Evolutionary conservation across 129 eudicot species (phyloP), one percentile per base, ranked within the genome.

Genomic region (Glebionis coronaria): DNA sequence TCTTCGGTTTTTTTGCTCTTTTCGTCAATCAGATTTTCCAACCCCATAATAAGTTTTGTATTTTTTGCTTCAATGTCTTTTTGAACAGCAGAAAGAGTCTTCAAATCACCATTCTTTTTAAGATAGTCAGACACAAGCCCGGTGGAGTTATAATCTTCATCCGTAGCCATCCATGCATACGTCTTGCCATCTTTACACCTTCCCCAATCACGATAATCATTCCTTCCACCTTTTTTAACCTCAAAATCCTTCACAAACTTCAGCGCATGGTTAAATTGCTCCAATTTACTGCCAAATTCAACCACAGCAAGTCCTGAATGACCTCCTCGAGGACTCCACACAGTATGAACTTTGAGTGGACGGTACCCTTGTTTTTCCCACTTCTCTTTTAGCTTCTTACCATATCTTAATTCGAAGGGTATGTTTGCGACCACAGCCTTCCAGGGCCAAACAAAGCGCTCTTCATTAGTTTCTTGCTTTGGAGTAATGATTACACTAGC

Each of bases 381-480:
- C 53, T 83, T 82, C 7, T 79, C 90, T 77, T 57, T 85, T 53
- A 85, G 44, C 25, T 74, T 85, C 52, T 73, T 73, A 53, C 82
- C 88, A 60, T 75, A 51, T 51, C 72, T 51, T 12, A 5, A 65
- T 58, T 61, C 62, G 56, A 72, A 65, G 11, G 87, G 88, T 46
- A 89, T 70, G 71, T 89, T 89, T 27, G 87, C 93, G 20, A 89
- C 79, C 19, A 89, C 70, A 4, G 75, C 93, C 90, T 81, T 85
- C 86, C 85, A 89, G 60, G 96, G 96, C 79, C 78, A 85, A 60
- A 89, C 96, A 61, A 79, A 40, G n/a, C 9, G 87, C 70, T 89
- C 93, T 14, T 85, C 89, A 9, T 62, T 16, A 38, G 5, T 14
- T 1, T 61, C 52, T 20, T 72, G 21, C 45, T 44, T 52, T 20